These are phyloP conservation scores for Trypanosoma avium DNA, from an alignment of 208 protist genomes.

Conservation along the genomic window DNA sequence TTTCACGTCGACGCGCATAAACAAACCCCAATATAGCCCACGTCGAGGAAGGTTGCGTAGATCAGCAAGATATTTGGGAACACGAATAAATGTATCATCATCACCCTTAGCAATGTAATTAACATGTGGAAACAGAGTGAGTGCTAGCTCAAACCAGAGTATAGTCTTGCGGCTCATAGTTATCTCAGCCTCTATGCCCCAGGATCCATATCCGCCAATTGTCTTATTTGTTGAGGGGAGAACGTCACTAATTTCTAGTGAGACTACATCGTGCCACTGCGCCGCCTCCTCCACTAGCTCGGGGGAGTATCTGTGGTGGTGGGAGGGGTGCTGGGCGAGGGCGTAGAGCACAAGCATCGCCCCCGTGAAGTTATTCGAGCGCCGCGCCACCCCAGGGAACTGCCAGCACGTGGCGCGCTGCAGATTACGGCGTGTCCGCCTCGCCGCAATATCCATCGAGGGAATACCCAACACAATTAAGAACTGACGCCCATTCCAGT, in stretches of 20 bases:
- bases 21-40: neutral
- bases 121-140: neutral
- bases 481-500: neutral
- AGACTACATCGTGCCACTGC: neutral
- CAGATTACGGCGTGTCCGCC: neutral
- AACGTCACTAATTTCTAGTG: neutral
- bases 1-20: no score
- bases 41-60: neutral
- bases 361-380: neutral
- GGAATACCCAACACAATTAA: neutral
- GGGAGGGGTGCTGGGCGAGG: neutral
- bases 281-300: neutral
- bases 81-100: neutral
- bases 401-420: neutral
- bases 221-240: neutral
- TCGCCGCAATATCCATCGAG: neutral
- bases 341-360: neutral
- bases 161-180: neutral
- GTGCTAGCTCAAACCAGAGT: neutral
- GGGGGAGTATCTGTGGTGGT: neutral
- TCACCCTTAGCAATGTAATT: neutral
- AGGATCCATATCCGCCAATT: neutral
- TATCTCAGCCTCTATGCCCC: neutral
- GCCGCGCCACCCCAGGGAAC: neutral
- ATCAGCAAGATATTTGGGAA: neutral